Evolutionary conservation across 2,329 filamentous ascomycete species (phyloP).

Genomic region (Harringtonia aguacate): DNA sequence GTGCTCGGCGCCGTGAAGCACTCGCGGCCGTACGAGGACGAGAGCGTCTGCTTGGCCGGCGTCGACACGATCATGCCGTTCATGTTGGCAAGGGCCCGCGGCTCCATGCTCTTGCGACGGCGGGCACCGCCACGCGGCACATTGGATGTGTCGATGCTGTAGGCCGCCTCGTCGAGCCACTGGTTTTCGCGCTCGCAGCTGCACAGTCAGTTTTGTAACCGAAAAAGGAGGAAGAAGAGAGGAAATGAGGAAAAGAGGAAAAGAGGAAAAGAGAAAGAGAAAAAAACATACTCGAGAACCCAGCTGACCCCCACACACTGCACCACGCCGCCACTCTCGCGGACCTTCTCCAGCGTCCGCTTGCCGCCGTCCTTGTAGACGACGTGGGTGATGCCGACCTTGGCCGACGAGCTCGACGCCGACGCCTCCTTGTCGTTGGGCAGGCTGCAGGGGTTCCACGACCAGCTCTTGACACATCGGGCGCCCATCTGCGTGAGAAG

Average conservation of each 20-base stretch:
- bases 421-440: constrained; percentile 18
- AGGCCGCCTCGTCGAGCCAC: constrained; percentile 65
- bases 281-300: constrained; percentile 67
- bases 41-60: constrained; percentile 20
- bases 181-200: constrained; percentile 67
- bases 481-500: constrained; percentile 75
- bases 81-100: constrained; percentile 55
- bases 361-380: constrained; percentile 82
- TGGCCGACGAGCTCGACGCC: constrained; percentile 21
- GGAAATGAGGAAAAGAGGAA: background rate
- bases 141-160: constrained; percentile 56
- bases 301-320: constrained; percentile 81
- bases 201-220: background rate
- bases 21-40: constrained; percentile 19
- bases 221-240: too few relatives aligned
- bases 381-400: constrained; percentile 74
- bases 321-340: constrained; percentile 60
- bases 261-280: background rate
- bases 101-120: constrained; percentile 74
- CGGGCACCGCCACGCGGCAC: constrained; percentile 60
- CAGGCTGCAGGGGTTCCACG: constrained; percentile 49
- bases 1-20: constrained; percentile 23
- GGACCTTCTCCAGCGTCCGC: constrained; percentile 71
- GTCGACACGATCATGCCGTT: constrained; percentile 52
- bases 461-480: constrained; percentile 65